Conservation (phyloP, 805 yeast species). For the Candida parachauliodes region DNA sequence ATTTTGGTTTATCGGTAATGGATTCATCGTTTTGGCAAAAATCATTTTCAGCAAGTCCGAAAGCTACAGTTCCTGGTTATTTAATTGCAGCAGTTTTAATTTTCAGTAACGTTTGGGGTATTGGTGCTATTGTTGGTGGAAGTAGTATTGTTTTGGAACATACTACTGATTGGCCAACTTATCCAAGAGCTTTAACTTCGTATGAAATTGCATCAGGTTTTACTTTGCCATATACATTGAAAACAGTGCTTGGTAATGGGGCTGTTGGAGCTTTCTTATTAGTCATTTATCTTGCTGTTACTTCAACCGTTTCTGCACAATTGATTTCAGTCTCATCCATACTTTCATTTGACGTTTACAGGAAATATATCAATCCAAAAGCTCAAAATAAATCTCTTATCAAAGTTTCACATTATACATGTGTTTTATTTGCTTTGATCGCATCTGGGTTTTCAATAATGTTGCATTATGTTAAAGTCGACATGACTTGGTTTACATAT, state of each 20-base stretch:
- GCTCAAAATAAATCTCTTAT: conserved; percentile 43
- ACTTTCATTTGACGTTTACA: conserved; percentile 45
- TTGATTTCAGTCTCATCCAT: conserved; percentile 38
- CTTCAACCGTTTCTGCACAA: conserved; percentile 41
- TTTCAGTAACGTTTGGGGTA: conserved; percentile 31
- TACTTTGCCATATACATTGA: conserved; percentile 26
- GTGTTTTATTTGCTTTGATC: conserved; percentile 34
- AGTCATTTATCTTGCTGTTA: conserved; percentile 36
- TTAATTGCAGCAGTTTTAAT: conserved; percentile 29
- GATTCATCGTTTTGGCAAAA: conserved; percentile 42
- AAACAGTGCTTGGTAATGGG: conserved; percentile 28
- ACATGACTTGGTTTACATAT: conserved; percentile 31
- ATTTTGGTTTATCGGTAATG: conserved; percentile 35
- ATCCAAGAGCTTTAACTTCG: conserved; percentile 26
- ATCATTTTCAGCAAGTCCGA: conserved; percentile 31
- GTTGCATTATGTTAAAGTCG: conserved; percentile 25
- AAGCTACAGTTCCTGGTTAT: conserved; percentile 37
- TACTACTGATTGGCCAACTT: conserved; percentile 25
- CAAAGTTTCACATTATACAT: conserved; percentile 39
- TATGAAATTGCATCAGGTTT: conserved; percentile 28
- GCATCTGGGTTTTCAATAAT: conserved; percentile 38
- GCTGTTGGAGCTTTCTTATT: conserved; percentile 30
- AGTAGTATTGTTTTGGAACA: conserved; percentile 26
- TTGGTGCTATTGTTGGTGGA: conserved; percentile 34
- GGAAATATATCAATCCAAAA: conserved; percentile 38